Evolutionary conservation across 345 rosid genomes (phyloP).

Genomic region (Erodium maritimum): DNA sequence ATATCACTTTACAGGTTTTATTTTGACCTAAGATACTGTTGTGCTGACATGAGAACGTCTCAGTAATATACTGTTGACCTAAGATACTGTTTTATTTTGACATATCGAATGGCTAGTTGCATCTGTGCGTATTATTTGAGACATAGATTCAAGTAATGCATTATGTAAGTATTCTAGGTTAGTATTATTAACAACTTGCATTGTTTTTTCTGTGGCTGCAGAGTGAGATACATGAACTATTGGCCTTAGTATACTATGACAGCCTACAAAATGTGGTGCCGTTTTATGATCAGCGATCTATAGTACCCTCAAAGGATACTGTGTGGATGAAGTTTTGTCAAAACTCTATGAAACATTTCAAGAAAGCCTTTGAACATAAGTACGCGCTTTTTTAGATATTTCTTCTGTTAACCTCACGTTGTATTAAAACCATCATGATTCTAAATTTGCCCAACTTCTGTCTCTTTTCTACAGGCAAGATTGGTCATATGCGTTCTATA

Average conservation of each 20-base stretch:
- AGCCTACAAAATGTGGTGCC: conserved; percentile 98
- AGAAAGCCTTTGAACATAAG: conserved; percentile 77
- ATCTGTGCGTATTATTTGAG: not conserved
- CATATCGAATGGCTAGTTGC: not conserved
- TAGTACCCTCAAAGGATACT: conserved; percentile 68
- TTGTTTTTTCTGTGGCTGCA: conserved; percentile 25
- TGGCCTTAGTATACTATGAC: conserved; percentile 96
- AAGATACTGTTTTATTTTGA: not conserved
- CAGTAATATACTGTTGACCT: not conserved
- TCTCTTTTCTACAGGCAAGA: conserved; percentile 52
- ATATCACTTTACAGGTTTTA: not conserved
- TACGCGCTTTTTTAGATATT: conserved; percentile 22
- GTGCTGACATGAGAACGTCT: not conserved
- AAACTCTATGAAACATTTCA: conserved; percentile 79
- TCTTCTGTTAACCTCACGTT: not conserved
- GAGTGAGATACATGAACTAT: conserved; percentile 85
- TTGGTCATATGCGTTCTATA: conserved; percentile 95
- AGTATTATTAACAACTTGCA: not conserved
- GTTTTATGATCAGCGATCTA: conserved; percentile 71
- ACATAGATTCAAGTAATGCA: not conserved
- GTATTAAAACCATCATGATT: conserved; percentile 2
- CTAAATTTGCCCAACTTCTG: not conserved
- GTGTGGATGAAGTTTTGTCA: conserved; percentile 65
- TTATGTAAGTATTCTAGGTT: no score
- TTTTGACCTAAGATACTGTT: not conserved